Evolutionary conservation across 2,329 filamentous ascomycete species (phyloP).

Genomic region (Metarhizium album): DNA sequence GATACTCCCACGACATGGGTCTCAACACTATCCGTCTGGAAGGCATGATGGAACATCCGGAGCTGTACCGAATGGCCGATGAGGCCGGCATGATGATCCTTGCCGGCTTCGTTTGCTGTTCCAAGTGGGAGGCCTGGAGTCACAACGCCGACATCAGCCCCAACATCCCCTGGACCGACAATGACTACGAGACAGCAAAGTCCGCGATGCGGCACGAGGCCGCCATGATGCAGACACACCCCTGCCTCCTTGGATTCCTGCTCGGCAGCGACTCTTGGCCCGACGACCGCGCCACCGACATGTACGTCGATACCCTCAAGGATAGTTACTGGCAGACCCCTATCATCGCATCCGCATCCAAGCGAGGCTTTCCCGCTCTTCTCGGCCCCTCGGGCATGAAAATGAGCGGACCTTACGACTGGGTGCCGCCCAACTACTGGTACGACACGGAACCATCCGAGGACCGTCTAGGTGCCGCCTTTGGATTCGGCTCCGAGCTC

Average conservation of each 20-base stretch:
- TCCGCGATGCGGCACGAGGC: constrained; percentile 49
- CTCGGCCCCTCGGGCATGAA: constrained; percentile 51
- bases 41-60: constrained; percentile 53
- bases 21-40: constrained; percentile 54
- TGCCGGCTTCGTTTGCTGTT: constrained; percentile 55
- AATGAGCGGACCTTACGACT: constrained; percentile 57
- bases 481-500: constrained; percentile 53
- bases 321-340: constrained; percentile 44
- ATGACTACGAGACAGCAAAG: constrained; percentile 45
- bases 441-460: constrained; percentile 31
- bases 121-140: constrained; percentile 56
- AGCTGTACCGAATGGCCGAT: constrained; percentile 49
- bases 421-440: constrained; percentile 57
- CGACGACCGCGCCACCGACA: constrained; percentile 40
- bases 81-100: constrained; percentile 50
- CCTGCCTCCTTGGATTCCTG: constrained; percentile 46
- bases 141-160: constrained; percentile 44
- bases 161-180: constrained; percentile 33
- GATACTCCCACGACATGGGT: constrained; percentile 48
- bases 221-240: constrained; percentile 47
- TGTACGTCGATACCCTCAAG: constrained; percentile 41
- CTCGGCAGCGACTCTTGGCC: constrained; percentile 56
- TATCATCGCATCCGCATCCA: constrained; percentile 45
- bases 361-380: constrained; percentile 38
- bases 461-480: constrained; percentile 41